Evolutionary conservation across 2,329 filamentous ascomycete genomes (phyloP), one percentile per base, ranked within the genome.

Genomic region (Paecilomyces dactylethromorphus): DNA sequence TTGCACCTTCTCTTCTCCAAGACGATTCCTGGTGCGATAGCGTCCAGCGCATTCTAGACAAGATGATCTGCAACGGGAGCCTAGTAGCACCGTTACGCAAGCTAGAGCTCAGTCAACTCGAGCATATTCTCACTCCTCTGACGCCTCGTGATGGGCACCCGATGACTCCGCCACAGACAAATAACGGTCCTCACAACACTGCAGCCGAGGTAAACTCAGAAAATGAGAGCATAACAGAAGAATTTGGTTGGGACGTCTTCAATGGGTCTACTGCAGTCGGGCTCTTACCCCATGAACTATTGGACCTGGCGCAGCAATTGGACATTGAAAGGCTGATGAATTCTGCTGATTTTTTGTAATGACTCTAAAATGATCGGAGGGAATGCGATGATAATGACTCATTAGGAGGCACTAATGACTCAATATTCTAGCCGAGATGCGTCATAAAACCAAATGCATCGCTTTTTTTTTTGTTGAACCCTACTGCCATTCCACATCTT

Each of bases 1-100:
- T 66, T 35, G 71, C 69, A n/a, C 75, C 75, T 0, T 68, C 68
- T 0, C 64, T 77, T 1, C 68, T 77, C 0, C 66, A 68, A 0
- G 72, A 74, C 21, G 63, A 71, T 35, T 62, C 65, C 6, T 77
- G 75, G 75, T 69, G 66, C 0, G 71, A 75, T 0, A 71, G 76
- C 33, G 67, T 74, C 2, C 62, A 65, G 5, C 70, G 71, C 29
- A 71, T 78, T 2, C 63, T 77, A 0, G 74, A 76, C 50, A 74
- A 70, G 11, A 65, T 77, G 21, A 74, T 76, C 5, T 56, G 66
- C 0, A 76, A 75, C 26, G 75, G 74, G 0, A 77, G 73, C 54
- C 56, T 75, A 0, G 71, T 74, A 0, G 74, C 75, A 2, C 74
- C 73, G 0, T 58, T 78, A 0, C 66, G 75, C 2, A 74, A 71